Base-by-base conservation (phyloP, 805 yeast species). In the Monosporozyma siamensis region DNA sequence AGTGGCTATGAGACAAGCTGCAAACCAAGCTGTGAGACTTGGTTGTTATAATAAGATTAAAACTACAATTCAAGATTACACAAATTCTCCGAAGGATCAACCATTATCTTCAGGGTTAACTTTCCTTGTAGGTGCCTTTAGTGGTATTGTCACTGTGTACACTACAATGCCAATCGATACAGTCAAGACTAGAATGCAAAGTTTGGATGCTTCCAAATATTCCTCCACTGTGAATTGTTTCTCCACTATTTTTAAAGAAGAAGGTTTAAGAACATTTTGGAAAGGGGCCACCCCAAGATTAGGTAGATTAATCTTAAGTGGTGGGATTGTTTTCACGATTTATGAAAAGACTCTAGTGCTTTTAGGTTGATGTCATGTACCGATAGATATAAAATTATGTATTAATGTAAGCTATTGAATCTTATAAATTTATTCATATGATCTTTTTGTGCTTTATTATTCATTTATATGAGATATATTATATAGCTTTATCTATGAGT, bases 211-310 rank as follows among this genome's bases (percentile, higher is more conserved):
- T 6, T 72, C 73, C 40, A 64, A 72, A 55, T 92, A 90, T 65
- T 61, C 74, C 1, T 77, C 88, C 38, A 89, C 97, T 0, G 17
- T 82, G 32, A 75, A 90, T 65, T 90, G 97, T 64, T 89, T 94
- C 54, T 75, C 66, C 15, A 78, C 75, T 48, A 80, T 92, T 40
- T 82, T 83, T 63, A 80, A 69, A 56, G 82, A 90, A 42, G 98
- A 90, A 66, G 98, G 98, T 8, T 66, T 89, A 49, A 67, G 76
- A 56, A 83, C 96, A 4, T 87, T 88, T 66, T 90, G 98, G 98
- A 86, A 86, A 65, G 98, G 98, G 48, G 95, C 97, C 27, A 92
- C 97, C 2, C 97, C 98, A 37, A 75, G 98, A 59, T 69, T 90
- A 47, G 97, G 97, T 5, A 77, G 98, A 54, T 72, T 90, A 58